Percentiles rank a stretch among this genome's conserved stretches.
Evolutionary conservation across 495 filamentous ascomycete species (phyloP).

Genomic region (Pyrenula massariospora): DNA sequence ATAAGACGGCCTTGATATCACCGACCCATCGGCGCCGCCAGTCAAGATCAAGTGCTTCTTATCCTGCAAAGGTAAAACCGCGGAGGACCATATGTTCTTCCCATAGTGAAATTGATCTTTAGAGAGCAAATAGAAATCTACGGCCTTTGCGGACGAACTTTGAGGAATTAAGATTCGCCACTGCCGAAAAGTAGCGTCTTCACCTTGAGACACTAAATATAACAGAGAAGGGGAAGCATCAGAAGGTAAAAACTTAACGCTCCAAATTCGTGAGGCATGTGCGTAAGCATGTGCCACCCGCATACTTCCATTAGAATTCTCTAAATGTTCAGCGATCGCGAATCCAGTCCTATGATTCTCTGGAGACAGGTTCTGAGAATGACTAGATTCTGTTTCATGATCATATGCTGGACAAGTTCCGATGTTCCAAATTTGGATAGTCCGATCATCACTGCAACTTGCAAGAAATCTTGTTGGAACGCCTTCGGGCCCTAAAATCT

Average conservation of each 20-base stretch:
- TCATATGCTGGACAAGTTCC: slow-evolving; percentile 25
- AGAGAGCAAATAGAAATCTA: slow-evolving; percentile 10
- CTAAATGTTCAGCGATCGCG: slow-evolving; percentile 9
- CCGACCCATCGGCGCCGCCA: slow-evolving; percentile 72
- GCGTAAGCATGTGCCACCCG: slow-evolving; percentile 73
- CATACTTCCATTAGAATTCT: slow-evolving; percentile 1
- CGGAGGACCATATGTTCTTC: slow-evolving; percentile 84
- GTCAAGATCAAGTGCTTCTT: slow-evolving; percentile 44
- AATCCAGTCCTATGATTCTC: slow-evolving; percentile 32
- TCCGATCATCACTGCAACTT: slow-evolving; percentile 93
- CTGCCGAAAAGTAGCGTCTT: slow-evolving; percentile 49
- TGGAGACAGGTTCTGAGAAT: slow-evolving; percentile 1
- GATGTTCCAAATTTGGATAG: slow-evolving; percentile 82
- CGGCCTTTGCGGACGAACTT: not conserved
- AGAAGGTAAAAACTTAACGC: slow-evolving; percentile 49
- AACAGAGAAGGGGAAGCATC: slow-evolving; percentile 5
- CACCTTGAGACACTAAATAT: slow-evolving; percentile 52
- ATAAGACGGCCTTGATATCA: slow-evolving; percentile 17
- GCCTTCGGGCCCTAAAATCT: slow-evolving; percentile 26
- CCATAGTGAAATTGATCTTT: slow-evolving; percentile 50
- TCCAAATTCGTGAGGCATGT: slow-evolving; percentile 85
- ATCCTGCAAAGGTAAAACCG: slow-evolving; percentile 20
- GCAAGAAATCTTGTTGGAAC: slow-evolving; percentile 45
- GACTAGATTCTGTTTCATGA: slow-evolving; percentile 11
- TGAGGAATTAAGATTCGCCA: not conserved